A percentile compares a stretch with the other conserved stretches of the same genome.
Evolutionary conservation across 2,329 filamentous ascomycete genomes (phyloP).

Genomic region (Cercospora sp.): DNA sequence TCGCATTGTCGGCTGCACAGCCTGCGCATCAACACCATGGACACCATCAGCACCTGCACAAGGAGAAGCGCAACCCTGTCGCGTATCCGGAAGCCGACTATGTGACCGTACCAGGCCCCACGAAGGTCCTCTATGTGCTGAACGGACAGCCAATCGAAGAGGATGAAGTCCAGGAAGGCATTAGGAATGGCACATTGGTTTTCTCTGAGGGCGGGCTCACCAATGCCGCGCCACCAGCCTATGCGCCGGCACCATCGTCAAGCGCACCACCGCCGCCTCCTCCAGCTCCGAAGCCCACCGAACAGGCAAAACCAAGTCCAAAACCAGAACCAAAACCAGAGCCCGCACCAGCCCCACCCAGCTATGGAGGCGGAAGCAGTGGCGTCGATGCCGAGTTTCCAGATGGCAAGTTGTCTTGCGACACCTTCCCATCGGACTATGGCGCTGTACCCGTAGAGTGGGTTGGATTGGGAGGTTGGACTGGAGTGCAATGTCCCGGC

Average conservation of each 20-base stretch:
- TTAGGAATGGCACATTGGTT: slow-evolving; percentile 64
- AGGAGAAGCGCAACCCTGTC: slow-evolving; percentile 53
- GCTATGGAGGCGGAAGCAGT: slow-evolving; percentile 36
- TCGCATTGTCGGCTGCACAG: slow-evolving; percentile 55
- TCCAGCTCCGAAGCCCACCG: slow-evolving; percentile 21
- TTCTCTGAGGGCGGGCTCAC: slow-evolving; percentile 55
- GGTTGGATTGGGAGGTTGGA: slow-evolving; percentile 72
- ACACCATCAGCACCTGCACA: slow-evolving; percentile 59
- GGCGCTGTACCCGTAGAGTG: slow-evolving; percentile 72
- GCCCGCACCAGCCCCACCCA: slow-evolving; percentile 24
- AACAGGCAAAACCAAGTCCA: slow-evolving; percentile 2
- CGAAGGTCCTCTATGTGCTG: slow-evolving; percentile 70
- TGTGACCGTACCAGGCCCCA: slow-evolving; percentile 60
- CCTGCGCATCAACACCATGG: slow-evolving; percentile 54
- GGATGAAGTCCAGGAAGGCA: slow-evolving; percentile 67
- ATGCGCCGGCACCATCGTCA: slow-evolving; percentile 31
- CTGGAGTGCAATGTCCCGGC: slow-evolving; percentile 64
- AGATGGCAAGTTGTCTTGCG: slow-evolving; percentile 70
- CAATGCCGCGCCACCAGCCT: slow-evolving; percentile 34
- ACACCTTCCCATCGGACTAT: slow-evolving; percentile 73
- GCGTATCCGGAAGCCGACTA: slow-evolving; percentile 45
- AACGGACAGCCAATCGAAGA: slow-evolving; percentile 62
- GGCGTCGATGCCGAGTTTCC: slow-evolving; percentile 72
- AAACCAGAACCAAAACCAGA: slow-evolving; percentile 15
- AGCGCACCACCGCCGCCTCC: slow-evolving; percentile 30